Evolutionary conservation across 73 alveolate species (phyloP), one percentile per base, ranked within the genome.

Genomic region (Paramecium caudatum): DNA sequence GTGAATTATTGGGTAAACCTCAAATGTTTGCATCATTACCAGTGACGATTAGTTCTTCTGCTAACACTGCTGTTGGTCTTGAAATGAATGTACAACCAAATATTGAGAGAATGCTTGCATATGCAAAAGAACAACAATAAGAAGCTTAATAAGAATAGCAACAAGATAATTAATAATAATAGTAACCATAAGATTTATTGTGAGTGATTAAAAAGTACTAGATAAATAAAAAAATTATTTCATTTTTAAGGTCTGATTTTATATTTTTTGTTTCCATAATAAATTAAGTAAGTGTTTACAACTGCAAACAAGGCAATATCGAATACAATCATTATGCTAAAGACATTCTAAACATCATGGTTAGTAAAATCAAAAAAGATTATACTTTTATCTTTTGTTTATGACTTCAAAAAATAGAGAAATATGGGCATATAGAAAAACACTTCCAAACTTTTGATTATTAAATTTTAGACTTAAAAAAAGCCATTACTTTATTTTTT

Each of bases 401-500:
- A 55, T 27, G 1, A 55, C 80, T 10, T 17, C 30, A 55, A 27
- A 10, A 74, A 74, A 23, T 45, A 43, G 6, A 74, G 43, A 74
- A 74, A 74, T 19, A 43, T 25, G 10, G 88, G 88, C 19, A 17
- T 41, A 74, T 39, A 74, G 46, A 74, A 74, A 8, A 12, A 74
- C 46, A 45, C 3, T 13, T 74, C 88, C 1, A 74, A 15, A 1
- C 55, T 27, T n/a, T 74, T 74, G 69, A 74, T 74, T 21, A 74
- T 74, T 9, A 41, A 74, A 19, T 74, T 74, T 19, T 74, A 45
- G 8, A 74, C 62, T 21, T 74, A 43, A 74, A 74, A 74, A 39
- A 74, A 74, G 17, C 88, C 88, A 19, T 41, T 41, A 74, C 69
- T 74, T 16, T 74, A 45, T 45, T 74, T 74, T 45, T 47, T 74